Base-by-base conservation (phyloP, 257 asterid species). In the Solanum bulbocastanum region DNA sequence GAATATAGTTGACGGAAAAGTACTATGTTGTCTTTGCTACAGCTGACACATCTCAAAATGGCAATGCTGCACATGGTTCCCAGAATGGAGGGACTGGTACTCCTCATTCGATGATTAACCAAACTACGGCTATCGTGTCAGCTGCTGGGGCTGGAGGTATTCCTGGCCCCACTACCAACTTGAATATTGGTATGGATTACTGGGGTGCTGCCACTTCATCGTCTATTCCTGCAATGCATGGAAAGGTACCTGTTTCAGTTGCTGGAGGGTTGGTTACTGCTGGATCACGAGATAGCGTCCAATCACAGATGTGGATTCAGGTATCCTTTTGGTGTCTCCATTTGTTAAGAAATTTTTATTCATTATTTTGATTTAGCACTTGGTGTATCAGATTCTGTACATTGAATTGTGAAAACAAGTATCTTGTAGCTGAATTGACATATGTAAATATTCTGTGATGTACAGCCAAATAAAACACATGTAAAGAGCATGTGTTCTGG, bases 171-270 rank as follows among this genome's bases (percentile, higher is more conserved):
- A 83, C 99, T 87, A 96, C 98, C 79, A 96, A 95, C 92, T 92
- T 96, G 89, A 94, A 95, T 87, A 96, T 96, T 44, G 99, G 99
- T 86, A 95, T 95, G 97, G 99, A 96, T 90, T 95, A 94, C 89
- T 96, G 98, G 99, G 94, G 94, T 86, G 90, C 93, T 42, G 92
- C 95, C 65, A 89, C 94, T 39, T 69, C 97, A 87, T 87, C 98
- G 33, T 87, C 95, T 87, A 87, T 92, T 86, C 95, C 97, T 89
- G 93, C 93, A 85, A 91, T 96, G 88, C 91, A 86, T 40, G 99
- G 99, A 60, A 93, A 95, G 87, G 94, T 92, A 49, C 91, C 95
- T 86, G 86, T 92, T 87, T 91, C 97, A 56, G 93, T 91, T 89
- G 90, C 92, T 23, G 94, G 94, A 72, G 95, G 94, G 84, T 72